Percentiles rank a stretch among this genome's conserved stretches.
phyloP scores from a whole-genome alignment of 2,329 filamentous ascomycete genomes.

The Aspergillus japonicus region DNA sequence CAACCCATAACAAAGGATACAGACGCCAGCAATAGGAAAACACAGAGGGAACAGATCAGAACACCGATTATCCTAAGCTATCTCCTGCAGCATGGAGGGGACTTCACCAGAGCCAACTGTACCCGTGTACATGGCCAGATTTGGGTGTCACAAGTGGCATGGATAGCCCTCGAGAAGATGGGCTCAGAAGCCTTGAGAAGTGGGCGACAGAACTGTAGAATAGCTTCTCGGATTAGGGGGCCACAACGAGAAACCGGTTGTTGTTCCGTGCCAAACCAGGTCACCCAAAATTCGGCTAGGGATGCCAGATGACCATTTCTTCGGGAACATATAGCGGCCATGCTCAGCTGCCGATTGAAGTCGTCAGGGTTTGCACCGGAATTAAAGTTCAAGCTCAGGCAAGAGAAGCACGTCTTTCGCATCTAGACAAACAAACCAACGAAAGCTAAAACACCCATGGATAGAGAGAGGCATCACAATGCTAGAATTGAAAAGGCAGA shows the following conservation, averaged over 20 bases:
- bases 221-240: background rate
- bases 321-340: slow-evolving; percentile 17
- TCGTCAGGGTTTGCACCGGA: slow-evolving; percentile 4
- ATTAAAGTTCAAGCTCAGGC: slow-evolving; percentile 10
- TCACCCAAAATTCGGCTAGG: background rate
- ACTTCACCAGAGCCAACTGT: slow-evolving; percentile 32
- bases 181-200: background rate
- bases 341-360: slow-evolving; percentile 12
- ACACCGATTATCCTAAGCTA: slow-evolving; percentile 23
- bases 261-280: background rate
- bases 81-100: slow-evolving; percentile 29
- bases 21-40: slow-evolving; percentile 34
- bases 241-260: slow-evolving; percentile 5
- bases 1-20: slow-evolving; percentile 31
- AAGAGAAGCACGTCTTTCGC: slow-evolving; percentile 15
- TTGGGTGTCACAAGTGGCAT: background rate
- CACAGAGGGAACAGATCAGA: slow-evolving; percentile 24
- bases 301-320: background rate
- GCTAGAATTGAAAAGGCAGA: slow-evolving; percentile 9
- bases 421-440: slow-evolving; percentile 19
- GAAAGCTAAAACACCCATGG: slow-evolving; percentile 10
- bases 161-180: background rate
- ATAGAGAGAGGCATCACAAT: slow-evolving; percentile 1
- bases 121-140: slow-evolving; percentile 20
- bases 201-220: background rate